A percentile compares a stretch with the other conserved stretches of the same genome.
These are phyloP conservation scores for Anthoceros angustus DNA, from an alignment of 225 moss, liverwort and hornwort genomes.

Conservation along the genomic window DNA sequence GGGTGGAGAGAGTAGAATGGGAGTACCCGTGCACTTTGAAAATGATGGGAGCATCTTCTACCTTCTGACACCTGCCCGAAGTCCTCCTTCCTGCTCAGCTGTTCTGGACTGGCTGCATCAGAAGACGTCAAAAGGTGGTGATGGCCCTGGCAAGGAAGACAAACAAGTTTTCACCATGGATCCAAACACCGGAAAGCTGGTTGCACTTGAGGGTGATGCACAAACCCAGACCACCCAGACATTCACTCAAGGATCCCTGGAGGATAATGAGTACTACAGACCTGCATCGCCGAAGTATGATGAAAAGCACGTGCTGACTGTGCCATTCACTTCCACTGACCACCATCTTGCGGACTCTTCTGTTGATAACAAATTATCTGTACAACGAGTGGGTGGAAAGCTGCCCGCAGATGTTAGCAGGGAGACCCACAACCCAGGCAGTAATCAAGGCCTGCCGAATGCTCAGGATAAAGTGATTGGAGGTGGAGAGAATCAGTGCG, in stretches of 20 bases:
- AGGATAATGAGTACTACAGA: slow-evolving; percentile 38
- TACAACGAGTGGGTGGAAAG: neutral
- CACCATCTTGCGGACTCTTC: neutral
- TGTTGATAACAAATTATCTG: neutral
- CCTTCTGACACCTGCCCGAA: slow-evolving; percentile 55
- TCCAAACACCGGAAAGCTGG: slow-evolving; percentile 83
- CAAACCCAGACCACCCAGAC: slow-evolving; percentile 50
- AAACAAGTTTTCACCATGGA: slow-evolving; percentile 83
- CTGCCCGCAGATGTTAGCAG: neutral
- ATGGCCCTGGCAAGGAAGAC: slow-evolving; percentile 19
- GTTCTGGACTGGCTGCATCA: slow-evolving; percentile 56
- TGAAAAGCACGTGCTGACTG: slow-evolving; percentile 65
- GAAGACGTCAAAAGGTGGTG: slow-evolving; percentile 11
- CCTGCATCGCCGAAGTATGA: slow-evolving; percentile 97
- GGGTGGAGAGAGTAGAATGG: slow-evolving; percentile 26
- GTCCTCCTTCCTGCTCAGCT: slow-evolving; percentile 45
- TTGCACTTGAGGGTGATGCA: slow-evolving; percentile 46
- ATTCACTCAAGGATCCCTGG: slow-evolving; percentile 22
- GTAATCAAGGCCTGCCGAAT: neutral
- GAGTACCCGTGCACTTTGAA: slow-evolving; percentile 55
- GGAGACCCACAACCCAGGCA: neutral
- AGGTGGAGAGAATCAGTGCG: neutral
- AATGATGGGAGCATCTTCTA: slow-evolving; percentile 69
- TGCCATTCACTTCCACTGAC: slow-evolving; percentile 17
- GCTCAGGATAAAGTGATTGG: neutral